Evolutionary conservation across 2,329 filamentous ascomycete species (phyloP).

Genomic region (Pestalotiopsis fici): DNA sequence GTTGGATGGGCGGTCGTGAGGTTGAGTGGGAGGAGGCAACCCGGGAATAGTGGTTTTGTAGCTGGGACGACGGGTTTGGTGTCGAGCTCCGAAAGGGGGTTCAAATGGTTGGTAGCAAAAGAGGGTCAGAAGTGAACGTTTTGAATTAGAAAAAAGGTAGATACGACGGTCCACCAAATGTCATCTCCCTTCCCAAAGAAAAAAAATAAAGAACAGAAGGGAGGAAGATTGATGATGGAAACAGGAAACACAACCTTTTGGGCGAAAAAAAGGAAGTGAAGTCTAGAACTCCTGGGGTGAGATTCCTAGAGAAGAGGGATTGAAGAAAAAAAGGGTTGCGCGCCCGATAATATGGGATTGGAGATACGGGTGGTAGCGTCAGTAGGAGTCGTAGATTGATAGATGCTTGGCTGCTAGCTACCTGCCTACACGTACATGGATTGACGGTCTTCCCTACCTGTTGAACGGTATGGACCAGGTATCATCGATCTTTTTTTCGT

Average conservation of each 20-base stretch:
- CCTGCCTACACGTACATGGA: too few species aligned
- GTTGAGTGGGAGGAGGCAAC: neutral
- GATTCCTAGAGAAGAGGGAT: neutral
- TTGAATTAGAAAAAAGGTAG: slow-evolving; percentile 6
- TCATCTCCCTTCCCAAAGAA: neutral
- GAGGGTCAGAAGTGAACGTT: slow-evolving; percentile 11
- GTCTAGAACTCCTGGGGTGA: neutral
- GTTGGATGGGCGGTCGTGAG: neutral
- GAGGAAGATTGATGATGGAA: neutral
- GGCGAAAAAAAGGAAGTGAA: neutral
- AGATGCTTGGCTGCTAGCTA: too few species aligned
- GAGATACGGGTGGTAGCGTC: neutral
- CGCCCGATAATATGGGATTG: slow-evolving; percentile 6
- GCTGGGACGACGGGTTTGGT: neutral
- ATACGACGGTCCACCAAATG: neutral
- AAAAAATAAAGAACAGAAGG: neutral
- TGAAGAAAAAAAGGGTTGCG: slow-evolving; percentile 2
- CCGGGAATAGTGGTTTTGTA: neutral
- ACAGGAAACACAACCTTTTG: neutral
- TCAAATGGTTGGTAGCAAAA: slow-evolving; percentile 1
- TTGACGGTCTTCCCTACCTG: too few species aligned
- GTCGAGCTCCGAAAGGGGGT: neutral
- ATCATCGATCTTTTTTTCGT: neutral
- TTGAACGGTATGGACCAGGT: too few species aligned
- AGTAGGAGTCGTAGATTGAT: neutral